Conservation (phyloP, 1,139 yeast genomes). For the Geotrichum europaeum region DNA sequence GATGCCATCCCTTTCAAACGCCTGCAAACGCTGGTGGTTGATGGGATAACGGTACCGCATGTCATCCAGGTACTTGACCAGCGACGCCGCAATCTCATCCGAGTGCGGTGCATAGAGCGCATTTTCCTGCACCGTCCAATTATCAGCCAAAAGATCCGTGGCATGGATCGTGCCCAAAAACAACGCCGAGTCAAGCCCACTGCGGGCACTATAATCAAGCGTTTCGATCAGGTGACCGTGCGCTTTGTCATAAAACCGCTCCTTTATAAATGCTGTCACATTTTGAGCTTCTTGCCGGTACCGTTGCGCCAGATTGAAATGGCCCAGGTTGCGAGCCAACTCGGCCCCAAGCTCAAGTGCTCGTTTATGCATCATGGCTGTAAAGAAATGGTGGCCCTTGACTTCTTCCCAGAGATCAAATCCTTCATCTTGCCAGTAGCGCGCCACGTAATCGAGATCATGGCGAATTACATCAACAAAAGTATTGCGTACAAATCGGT, state of each 20-base stretch:
- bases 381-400: slow-evolving; percentile 67
- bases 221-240: slow-evolving; percentile 63
- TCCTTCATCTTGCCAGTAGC: slow-evolving; percentile 60
- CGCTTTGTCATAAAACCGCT: slow-evolving; percentile 29
- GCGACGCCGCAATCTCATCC: slow-evolving; percentile 29
- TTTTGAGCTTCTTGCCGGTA: slow-evolving; percentile 29
- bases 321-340: slow-evolving; percentile 40
- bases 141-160: slow-evolving; percentile 49
- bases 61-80: slow-evolving; percentile 41
- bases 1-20: slow-evolving; percentile 24
- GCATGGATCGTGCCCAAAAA: slow-evolving; percentile 52
- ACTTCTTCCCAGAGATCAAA: slow-evolving; percentile 96
- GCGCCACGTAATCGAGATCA: slow-evolving; percentile 60
- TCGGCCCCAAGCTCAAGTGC: slow-evolving; percentile 57
- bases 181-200: slow-evolving; percentile 77
- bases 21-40: slow-evolving; percentile 46
- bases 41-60: slow-evolving; percentile 74
- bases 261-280: slow-evolving; percentile 38
- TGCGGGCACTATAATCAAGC: slow-evolving; percentile 47
- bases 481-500: slow-evolving; percentile 15
- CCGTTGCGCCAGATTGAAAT: slow-evolving; percentile 32
- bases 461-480: slow-evolving; percentile 50
- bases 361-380: slow-evolving; percentile 65
- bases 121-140: slow-evolving; percentile 33
- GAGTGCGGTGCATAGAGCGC: slow-evolving; percentile 30